Percentiles rank a stretch among this genome's conserved stretches.
phyloP scores from a whole-genome alignment of 1,139 yeast genomes.

The Yamadazyma atmosphaerica region DNA sequence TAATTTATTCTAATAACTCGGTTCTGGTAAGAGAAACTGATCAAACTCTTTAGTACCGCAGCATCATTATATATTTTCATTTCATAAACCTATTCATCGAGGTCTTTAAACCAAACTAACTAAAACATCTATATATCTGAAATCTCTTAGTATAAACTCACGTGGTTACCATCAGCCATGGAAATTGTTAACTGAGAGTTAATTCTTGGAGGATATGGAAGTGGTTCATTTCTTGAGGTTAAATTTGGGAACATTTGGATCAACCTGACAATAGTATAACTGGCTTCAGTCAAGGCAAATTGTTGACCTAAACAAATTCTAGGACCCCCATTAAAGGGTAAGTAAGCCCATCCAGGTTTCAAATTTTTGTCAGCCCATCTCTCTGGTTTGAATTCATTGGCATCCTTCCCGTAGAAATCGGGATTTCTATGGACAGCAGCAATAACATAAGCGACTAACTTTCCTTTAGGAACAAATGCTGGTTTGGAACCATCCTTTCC shows the following conservation, averaged over 20 bases:
- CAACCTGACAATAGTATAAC: constrained; percentile 47
- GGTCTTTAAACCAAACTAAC: too few relatives aligned
- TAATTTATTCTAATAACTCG: too few relatives aligned
- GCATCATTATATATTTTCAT: too few relatives aligned
- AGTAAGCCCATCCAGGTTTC: constrained; percentile 50
- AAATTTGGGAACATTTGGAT: constrained; percentile 40
- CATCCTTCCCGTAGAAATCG: constrained; percentile 46
- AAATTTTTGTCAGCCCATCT: constrained; percentile 42
- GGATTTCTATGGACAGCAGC: constrained; percentile 42
- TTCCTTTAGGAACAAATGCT: constrained; percentile 44
- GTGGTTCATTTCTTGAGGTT: constrained; percentile 18
- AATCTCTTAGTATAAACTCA: constrained; percentile 12
- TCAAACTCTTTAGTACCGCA: too few relatives aligned
- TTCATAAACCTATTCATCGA: too few relatives aligned
- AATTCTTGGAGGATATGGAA: constrained; percentile 30
- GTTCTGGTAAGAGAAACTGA: too few relatives aligned
- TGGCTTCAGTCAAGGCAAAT: constrained; percentile 54
- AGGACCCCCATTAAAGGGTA: constrained; percentile 65
- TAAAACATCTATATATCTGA: too few relatives aligned
- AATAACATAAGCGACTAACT: constrained; percentile 36
- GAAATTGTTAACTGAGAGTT: constrained; percentile 32
- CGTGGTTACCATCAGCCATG: constrained; percentile 24
- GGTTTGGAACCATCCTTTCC: constrained; percentile 46
- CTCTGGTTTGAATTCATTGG: constrained; percentile 47
- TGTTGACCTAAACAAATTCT: constrained; percentile 63